Percentiles rank a stretch among this genome's conserved stretches.
Evolutionary conservation across 208 protist genomes (phyloP).

Genomic region (Wallacemonas sp.): DNA sequence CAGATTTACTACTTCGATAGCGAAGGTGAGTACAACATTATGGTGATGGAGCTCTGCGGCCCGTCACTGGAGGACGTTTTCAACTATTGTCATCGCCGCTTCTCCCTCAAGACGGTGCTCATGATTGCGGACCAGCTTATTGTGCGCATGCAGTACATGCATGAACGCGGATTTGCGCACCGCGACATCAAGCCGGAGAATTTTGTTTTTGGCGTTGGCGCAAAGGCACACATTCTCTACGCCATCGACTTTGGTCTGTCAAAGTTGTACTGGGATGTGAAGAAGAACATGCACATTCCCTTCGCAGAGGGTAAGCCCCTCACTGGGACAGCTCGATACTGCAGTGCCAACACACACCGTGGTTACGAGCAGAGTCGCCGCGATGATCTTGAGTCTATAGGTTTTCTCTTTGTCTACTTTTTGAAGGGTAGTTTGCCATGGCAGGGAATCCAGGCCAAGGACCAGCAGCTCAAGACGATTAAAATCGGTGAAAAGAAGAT

Average conservation of each 20-base stretch:
- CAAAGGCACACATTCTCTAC: conserved; percentile 82
- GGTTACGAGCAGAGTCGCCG: conserved; percentile 96
- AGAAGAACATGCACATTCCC: conserved; percentile 96
- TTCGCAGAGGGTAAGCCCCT: conserved; percentile 98
- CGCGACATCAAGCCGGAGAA: conserved; percentile 93
- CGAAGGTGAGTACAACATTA: conserved; percentile 98
- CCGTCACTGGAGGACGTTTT: conserved; percentile 90
- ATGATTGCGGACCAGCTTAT: conserved; percentile 99
- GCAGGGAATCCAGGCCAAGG: conserved; percentile 89
- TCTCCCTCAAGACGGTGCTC: conserved; percentile 99
- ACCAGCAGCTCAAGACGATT: conserved; percentile 73
- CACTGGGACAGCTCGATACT: conserved; percentile 99
- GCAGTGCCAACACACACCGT: conserved; percentile 98
- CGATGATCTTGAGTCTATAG: conserved; percentile 94
- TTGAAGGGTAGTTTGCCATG: conserved; percentile 90
- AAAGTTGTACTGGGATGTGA: conserved; percentile 97
- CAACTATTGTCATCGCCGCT: conserved; percentile 91
- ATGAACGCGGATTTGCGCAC: conserved; percentile 81
- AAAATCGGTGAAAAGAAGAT: conserved; percentile 89
- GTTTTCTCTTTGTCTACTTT: conserved; percentile 94
- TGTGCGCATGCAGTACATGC: conserved; percentile 82
- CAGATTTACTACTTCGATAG: conserved; percentile 94
- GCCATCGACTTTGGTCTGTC: conserved; percentile 99
- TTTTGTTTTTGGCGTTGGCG: conserved; percentile 72
- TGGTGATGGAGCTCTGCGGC: conserved; percentile 92